A percentile compares a stretch with the other conserved stretches of the same genome.
Evolutionary conservation across 805 yeast genomes (phyloP).

Genomic region (Wickerhamiella dianesei): DNA sequence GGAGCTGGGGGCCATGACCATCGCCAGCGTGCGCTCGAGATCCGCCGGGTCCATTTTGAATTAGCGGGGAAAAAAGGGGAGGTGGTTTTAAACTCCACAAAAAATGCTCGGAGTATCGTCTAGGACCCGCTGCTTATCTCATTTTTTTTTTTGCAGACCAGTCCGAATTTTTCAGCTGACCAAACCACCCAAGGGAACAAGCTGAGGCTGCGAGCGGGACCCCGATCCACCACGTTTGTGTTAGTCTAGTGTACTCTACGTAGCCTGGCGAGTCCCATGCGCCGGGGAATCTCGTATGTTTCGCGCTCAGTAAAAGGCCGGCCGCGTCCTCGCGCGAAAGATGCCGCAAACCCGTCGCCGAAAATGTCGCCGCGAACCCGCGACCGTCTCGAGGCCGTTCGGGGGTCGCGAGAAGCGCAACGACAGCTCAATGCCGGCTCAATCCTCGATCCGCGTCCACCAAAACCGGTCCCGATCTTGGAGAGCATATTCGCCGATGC

Average conservation of each 20-base stretch:
- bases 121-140: too few relatives aligned
- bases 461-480: slow-evolving; percentile 8
- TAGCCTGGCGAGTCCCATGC: too few relatives aligned
- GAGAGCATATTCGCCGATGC: slow-evolving; percentile 12
- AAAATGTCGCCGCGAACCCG: neutral
- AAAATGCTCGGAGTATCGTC: too few relatives aligned
- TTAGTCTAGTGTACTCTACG: too few relatives aligned
- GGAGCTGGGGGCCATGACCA: slow-evolving; percentile 70
- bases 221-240: too few relatives aligned
- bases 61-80: too few relatives aligned
- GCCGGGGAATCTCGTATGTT: neutral
- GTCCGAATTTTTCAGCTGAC: neutral
- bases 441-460: slow-evolving; percentile 7
- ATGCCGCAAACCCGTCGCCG: too few relatives aligned
- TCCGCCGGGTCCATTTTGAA: slow-evolving; percentile 31
- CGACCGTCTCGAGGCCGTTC: neutral
- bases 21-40: slow-evolving; percentile 66
- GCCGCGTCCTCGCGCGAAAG: too few relatives aligned
- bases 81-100: too few relatives aligned
- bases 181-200: too few relatives aligned
- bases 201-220: too few relatives aligned
- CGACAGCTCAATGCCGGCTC: slow-evolving; percentile 11
- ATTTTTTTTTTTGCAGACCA: neutral
- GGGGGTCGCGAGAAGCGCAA: slow-evolving; percentile 7
- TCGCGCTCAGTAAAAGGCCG: neutral